Evolutionary conservation across 331 rosid genomes (phyloP).

Genomic region (Spiraea crenata): DNA sequence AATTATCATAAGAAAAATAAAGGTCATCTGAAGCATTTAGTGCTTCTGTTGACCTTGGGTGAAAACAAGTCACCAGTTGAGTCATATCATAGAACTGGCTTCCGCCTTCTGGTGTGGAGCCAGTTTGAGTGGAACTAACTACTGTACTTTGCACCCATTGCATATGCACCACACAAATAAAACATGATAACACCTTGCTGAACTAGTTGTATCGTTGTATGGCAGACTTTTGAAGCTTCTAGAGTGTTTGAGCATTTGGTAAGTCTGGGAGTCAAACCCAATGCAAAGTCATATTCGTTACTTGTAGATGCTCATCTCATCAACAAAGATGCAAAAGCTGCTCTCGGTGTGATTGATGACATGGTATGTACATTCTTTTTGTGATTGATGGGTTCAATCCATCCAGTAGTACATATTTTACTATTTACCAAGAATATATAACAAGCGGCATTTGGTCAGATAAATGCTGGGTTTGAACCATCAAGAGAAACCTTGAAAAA

Average conservation of each 20-base stretch:
- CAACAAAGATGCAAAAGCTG: constrained; percentile 75
- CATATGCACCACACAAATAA: not conserved
- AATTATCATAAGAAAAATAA: too few relatives aligned
- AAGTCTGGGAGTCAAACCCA: constrained; percentile 79
- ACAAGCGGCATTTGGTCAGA: constrained; percentile 42
- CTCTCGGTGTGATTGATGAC: constrained; percentile 53
- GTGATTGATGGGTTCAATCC: not conserved
- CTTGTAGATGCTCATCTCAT: constrained; percentile 85
- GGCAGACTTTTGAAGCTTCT: constrained; percentile 80
- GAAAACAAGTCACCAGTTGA: not conserved
- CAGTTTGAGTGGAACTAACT: not conserved
- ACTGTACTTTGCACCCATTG: not conserved
- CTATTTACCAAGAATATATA: constrained; percentile 8
- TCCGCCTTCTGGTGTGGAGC: not conserved
- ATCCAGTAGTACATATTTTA: not conserved
- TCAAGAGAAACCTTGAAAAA: constrained; percentile 55
- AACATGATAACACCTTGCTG: not conserved
- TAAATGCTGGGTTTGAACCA: constrained; percentile 73
- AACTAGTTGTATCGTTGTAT: constrained; percentile 24
- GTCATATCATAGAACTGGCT: constrained; percentile 4
- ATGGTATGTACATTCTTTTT: constrained; percentile 55
- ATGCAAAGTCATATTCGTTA: constrained; percentile 71
- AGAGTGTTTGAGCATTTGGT: constrained; percentile 78
- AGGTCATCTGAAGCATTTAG: not conserved
- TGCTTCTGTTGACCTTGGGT: not conserved